Base-by-base conservation (phyloP, 1,284 basidiomycete species). In the Sanghuangporus weigelae region DNA sequence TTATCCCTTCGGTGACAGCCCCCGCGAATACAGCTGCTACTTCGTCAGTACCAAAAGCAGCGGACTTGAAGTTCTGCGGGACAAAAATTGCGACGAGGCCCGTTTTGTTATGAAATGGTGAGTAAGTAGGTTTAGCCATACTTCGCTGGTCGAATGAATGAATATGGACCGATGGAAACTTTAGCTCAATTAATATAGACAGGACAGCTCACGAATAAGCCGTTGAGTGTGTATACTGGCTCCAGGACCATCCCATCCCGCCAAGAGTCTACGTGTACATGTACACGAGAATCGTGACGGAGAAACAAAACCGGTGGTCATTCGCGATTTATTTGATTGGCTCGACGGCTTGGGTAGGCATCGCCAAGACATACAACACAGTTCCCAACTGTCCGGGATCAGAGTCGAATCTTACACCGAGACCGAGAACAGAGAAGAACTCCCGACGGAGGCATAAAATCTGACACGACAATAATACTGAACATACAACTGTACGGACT, bases 11-110 rank as follows among this genome's bases (percentile, higher is more conserved):
- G 66, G n/a, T 69, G 70, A 35, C 66, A 64, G 21, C 68, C 66
- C 19, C 66, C 19, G 74, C 73, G 63, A 78, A 74, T 1, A 71
- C 71, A 0, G 64, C 49, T 5, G 71, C 72, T 3, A 79, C 77
- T 23, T 44, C 26, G 42, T 63, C 48, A 3, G 73, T 40, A 12
- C 77, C 79, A 49, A 80, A 76, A 0, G 82, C 74, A 0, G 84
- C 84, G 1, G 83, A 79, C 0, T 40, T 65, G 66, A 80, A 85
- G 71, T 88, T 87, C 1, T 86, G 87, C 0, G 77, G 71, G 38
- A 80, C 1, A 26, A 3, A 84, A 67, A 86, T 80, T 3, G 83
- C 80, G 39, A 86, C 76, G 67, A 82, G 78, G 14, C 77, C 83
- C 83, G 88, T 31, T 31, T 88, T 0, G 81, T 81, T 0, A 82